Base-by-base conservation (phyloP, 2,329 filamentous ascomycete genomes). In the Neospermospora avenae region DNA sequence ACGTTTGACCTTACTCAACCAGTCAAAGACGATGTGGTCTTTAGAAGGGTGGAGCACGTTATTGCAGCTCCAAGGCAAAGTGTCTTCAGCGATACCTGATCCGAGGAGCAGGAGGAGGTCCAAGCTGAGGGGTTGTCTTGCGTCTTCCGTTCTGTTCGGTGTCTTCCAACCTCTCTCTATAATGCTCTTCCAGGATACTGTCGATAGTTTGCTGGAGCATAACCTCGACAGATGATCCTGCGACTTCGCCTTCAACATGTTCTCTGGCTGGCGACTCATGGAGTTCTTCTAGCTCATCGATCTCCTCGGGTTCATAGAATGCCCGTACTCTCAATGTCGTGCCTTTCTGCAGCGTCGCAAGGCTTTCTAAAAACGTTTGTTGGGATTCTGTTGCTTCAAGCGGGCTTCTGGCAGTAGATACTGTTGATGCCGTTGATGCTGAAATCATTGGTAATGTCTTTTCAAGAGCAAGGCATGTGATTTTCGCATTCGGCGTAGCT, bases 171-270 rank as follows among this genome's bases (percentile, higher is more conserved):
- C 41, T 56, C 41, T 56, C 57, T 10, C 48, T 46, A 24, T 35
- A 39, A 18, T 54, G 48, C 34, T 58, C 37, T 14, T 54, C 35
- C 31, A 58, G 24, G 31, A 58, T 58, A 20, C 48, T 42, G 35
- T 57, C 55, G 24, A 52, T 58, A 14, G 55, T 51, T 37, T 58
- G 45, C 35, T 54, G 48, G 18, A 54, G 41, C 57, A 54, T 54
- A 10, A 46, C 28, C 22, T 58, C 57, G 11, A 58, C 49, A 8
- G 57, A 42, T 8, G 28, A 37, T 25, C 48, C 57, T 13, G 18
- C 39, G 4, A 54, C 57, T 14, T 58, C 57, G 18, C 28, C 28
- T 14, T 10, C 25, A 16, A 54, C 49, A 1, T 37, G 57, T 41
- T 58, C 57, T 13, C 42, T 46, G 1, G 49, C 57, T 16, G 39